Evolutionary conservation across 1,284 basidiomycete species (phyloP), one percentile per base, ranked within the genome.

Genomic region (Trichosporon sp.): DNA sequence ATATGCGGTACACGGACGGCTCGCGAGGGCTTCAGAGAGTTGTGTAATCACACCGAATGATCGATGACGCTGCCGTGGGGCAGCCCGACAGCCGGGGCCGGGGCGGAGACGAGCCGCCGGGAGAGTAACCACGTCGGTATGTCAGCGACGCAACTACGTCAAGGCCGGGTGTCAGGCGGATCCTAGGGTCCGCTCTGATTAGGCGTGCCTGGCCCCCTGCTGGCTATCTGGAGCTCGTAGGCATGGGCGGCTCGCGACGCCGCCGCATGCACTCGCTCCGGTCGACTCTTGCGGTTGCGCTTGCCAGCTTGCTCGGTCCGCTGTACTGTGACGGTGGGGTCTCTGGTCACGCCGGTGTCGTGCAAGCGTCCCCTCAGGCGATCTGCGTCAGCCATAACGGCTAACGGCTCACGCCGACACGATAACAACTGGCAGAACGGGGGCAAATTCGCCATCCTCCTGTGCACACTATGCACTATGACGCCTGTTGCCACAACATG

Each of bases 61-160:
- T 23, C 64, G 64, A 51, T 65, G 64, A 60, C 56, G 56, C 56
- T 60, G 29, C 27, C 27, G 21, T 31, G 56, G 56, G 29, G 56
- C 18, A n/a, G 15, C 7, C 27, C 56, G 27, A 13, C 56, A 51
- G 47, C 21, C 47, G 21, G 47, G 47, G 15, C 47, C 47, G 47
- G 47, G 47, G 47, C 47, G 47, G 47, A 51, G 47, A 8, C 21
- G 21, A 23, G 47, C 47, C 47, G 47, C 47, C 47, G 47, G 23
- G 47, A 51, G 47, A 51, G 21, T 51, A 51, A 51, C 47, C 21
- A 25, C 47, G 47, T 51, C 47, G 47, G 47, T 51, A 51, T 51
- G 47, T 51, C 21, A 51, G 23, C 47, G 7, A 51, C 47, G 47
- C 21, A 51, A 51, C 47, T 23, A 51, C 47, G 47, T 51, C 47